These are phyloP conservation scores for Mitragyna speciosa DNA, from an alignment of 257 asterid genomes.

Conservation along the genomic window DNA sequence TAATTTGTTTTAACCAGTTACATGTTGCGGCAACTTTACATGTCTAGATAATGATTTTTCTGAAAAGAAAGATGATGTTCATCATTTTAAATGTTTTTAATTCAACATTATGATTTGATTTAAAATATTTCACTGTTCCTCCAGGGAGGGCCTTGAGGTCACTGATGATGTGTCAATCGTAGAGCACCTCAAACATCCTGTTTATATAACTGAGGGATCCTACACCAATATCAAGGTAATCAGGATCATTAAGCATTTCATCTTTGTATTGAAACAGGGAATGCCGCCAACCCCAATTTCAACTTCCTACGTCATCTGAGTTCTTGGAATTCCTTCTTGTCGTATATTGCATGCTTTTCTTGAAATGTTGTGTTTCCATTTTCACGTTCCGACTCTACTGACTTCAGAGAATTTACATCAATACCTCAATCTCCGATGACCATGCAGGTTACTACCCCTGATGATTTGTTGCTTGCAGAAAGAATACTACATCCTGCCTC, in stretches of 20 bases:
- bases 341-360: neutral
- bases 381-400: neutral
- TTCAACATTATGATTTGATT: neutral
- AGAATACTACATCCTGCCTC: conserved; percentile 61
- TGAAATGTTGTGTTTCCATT: neutral
- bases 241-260: neutral
- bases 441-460: conserved; percentile 93
- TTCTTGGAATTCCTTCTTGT: neutral
- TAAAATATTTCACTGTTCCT: conserved; percentile 6
- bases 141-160: conserved; percentile 95
- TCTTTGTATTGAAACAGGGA: neutral
- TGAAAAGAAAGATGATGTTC: no score
- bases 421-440: conserved; percentile 9
- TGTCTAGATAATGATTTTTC: no score
- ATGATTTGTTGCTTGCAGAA: conserved; percentile 91
- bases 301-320: neutral
- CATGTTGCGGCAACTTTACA: neutral
- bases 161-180: conserved; percentile 97
- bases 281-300: no score
- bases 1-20: no score
- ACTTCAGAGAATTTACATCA: neutral
- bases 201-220: conserved; percentile 89
- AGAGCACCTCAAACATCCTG: conserved; percentile 94
- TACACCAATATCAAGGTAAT: conserved; percentile 97
- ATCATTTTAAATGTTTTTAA: neutral